A percentile compares a stretch with the other conserved stretches of the same genome.
These are phyloP conservation scores for Inga laurina DNA, from an alignment of 306 rosid genomes.

Conservation along the genomic window DNA sequence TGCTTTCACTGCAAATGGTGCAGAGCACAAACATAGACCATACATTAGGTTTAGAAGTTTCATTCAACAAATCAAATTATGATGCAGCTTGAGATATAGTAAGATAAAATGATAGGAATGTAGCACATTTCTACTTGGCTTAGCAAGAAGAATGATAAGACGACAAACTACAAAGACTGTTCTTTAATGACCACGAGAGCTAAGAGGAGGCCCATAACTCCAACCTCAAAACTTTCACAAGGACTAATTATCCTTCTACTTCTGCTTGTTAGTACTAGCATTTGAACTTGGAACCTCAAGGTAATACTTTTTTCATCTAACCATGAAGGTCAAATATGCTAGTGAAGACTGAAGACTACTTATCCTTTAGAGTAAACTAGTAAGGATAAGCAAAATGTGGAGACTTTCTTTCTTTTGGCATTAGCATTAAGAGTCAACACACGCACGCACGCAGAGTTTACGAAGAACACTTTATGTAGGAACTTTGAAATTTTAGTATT, in stretches of 20 bases:
- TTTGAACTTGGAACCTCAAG: background rate
- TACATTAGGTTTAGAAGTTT: background rate
- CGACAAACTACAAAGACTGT: background rate
- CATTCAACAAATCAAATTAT: slow-evolving; percentile 24
- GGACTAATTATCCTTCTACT: background rate
- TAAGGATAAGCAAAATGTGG: background rate
- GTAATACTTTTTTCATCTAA: background rate
- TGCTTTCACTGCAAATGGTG: slow-evolving; percentile 58
- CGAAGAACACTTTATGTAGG: background rate
- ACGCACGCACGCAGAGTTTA: background rate
- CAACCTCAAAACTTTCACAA: background rate
- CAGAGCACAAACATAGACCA: slow-evolving; percentile 21
- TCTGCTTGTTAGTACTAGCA: background rate
- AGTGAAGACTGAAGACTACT: background rate
- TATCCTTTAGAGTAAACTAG: background rate
- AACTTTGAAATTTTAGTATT: background rate
- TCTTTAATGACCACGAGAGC: background rate
- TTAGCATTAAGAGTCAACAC: background rate
- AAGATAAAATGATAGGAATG: background rate
- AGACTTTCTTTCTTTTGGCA: background rate
- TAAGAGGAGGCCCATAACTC: background rate
- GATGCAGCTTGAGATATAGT: background rate
- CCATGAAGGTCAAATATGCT: background rate
- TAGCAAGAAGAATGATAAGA: background rate
- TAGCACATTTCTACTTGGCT: background rate